phyloP scores from a whole-genome alignment of 805 yeast species.

The Cyberlindnera japonica region DNA sequence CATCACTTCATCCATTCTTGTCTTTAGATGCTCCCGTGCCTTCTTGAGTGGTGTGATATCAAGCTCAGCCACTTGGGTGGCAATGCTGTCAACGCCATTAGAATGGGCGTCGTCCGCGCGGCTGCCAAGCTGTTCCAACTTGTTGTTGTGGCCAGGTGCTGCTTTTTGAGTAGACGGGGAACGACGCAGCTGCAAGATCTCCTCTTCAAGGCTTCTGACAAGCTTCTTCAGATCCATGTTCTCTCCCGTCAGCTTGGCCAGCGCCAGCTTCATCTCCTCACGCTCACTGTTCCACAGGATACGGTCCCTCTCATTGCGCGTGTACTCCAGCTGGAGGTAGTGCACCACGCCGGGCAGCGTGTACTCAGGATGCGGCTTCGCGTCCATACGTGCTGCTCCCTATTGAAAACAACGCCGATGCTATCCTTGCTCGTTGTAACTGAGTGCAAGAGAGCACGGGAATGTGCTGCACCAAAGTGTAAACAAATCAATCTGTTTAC shows the following conservation, averaged over 20 bases:
- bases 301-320: conserved; percentile 55
- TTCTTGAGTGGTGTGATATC: conserved; percentile 18
- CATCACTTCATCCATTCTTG: conserved; percentile 28
- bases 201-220: conserved; percentile 6
- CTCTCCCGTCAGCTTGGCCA: conserved; percentile 52
- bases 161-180: background rate
- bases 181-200: conserved; percentile 1
- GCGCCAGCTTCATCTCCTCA: conserved; percentile 53
- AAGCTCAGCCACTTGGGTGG: background rate
- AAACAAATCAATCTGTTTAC: no score
- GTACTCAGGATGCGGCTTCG: conserved; percentile 10
- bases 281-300: conserved; percentile 59
- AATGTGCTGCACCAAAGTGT: no score
- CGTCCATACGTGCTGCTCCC: no score
- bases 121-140: background rate
- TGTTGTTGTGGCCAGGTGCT: background rate
- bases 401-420: no score
- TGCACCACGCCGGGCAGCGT: conserved; percentile 51
- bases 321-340: conserved; percentile 60
- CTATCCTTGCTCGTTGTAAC: no score
- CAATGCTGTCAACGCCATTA: background rate
- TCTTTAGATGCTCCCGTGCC: conserved; percentile 27
- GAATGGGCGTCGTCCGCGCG: background rate
- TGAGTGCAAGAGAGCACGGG: no score
- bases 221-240: conserved; percentile 34